Conservation (phyloP, 1,139 yeast genomes). For the Debaryomyces coudertii region DNA sequence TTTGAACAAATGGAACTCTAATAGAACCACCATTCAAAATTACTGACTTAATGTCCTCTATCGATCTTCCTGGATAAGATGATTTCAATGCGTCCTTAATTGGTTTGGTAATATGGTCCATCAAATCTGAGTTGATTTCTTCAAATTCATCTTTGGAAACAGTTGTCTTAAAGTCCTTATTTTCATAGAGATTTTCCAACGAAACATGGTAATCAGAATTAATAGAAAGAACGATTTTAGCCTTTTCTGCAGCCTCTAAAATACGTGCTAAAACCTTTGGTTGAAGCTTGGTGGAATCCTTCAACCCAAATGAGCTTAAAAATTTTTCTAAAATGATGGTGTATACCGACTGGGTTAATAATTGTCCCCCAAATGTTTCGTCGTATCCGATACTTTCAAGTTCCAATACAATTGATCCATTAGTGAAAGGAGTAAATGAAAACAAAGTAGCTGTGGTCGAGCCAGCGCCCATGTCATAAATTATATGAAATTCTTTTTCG, state of each 20-base stretch:
- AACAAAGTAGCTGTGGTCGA: constrained; percentile 85
- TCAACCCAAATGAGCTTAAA: constrained; percentile 43
- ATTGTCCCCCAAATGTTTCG: constrained; percentile 70
- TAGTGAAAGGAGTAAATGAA: constrained; percentile 55
- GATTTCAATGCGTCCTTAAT: constrained; percentile 52
- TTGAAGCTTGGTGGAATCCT: constrained; percentile 37
- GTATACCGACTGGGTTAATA: constrained; percentile 67
- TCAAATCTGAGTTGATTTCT: constrained; percentile 47
- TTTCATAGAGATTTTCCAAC: constrained; percentile 71
- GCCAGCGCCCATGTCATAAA: constrained; percentile 94
- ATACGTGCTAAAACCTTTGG: constrained; percentile 68
- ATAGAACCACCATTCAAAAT: constrained; percentile 90
- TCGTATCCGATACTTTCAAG: constrained; percentile 76
- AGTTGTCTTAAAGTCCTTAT: constrained; percentile 67
- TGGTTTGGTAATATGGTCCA: constrained; percentile 55
- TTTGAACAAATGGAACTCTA: constrained; percentile 86
- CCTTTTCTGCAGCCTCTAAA: constrained; percentile 83
- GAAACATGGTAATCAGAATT: constrained; percentile 75
- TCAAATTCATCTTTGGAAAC: constrained; percentile 84
- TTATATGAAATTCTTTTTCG: constrained; percentile 60
- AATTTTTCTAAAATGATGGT: constrained; percentile 63
- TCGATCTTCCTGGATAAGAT: constrained; percentile 28
- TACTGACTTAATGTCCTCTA: constrained; percentile 60
- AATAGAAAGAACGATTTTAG: constrained; percentile 84
- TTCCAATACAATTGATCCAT: constrained; percentile 49